phyloP scores from a whole-genome alignment of 257 asterid species.

The Solanum pinnatisectum region DNA sequence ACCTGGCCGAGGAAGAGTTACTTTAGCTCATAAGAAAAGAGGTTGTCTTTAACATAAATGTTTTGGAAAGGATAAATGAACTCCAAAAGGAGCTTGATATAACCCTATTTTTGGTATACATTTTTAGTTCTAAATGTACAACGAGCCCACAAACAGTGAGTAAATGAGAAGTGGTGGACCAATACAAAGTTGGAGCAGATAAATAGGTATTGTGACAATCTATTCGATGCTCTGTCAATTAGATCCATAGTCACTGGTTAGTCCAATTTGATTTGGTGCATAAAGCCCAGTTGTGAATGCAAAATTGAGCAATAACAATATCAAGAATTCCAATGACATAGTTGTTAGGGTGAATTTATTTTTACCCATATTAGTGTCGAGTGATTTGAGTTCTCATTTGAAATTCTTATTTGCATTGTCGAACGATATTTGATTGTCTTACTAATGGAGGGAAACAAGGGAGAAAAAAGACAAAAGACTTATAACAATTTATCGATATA shows the following conservation, averaged over 20 bases:
- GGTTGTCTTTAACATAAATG: background rate
- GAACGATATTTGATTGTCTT: background rate
- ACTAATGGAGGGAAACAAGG: background rate
- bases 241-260: background rate
- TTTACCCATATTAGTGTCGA: background rate
- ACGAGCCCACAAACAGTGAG: background rate
- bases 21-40: background rate
- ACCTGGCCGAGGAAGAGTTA: too few species aligned
- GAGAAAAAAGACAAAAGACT: background rate
- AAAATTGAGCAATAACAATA: background rate
- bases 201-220: background rate
- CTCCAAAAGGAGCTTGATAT: background rate
- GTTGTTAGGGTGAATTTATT: background rate
- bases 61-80: background rate
- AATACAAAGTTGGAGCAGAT: background rate
- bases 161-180: background rate
- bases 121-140: background rate
- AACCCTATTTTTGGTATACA: background rate
- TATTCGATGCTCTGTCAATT: background rate
- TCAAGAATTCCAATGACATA: background rate
- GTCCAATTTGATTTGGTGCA: background rate
- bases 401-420: background rate
- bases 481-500: background rate
- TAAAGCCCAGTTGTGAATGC: background rate
- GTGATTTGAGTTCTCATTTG: background rate